Evolutionary conservation across 352 stramenopile species (phyloP).

Genomic region (Pythium coloratum): DNA sequence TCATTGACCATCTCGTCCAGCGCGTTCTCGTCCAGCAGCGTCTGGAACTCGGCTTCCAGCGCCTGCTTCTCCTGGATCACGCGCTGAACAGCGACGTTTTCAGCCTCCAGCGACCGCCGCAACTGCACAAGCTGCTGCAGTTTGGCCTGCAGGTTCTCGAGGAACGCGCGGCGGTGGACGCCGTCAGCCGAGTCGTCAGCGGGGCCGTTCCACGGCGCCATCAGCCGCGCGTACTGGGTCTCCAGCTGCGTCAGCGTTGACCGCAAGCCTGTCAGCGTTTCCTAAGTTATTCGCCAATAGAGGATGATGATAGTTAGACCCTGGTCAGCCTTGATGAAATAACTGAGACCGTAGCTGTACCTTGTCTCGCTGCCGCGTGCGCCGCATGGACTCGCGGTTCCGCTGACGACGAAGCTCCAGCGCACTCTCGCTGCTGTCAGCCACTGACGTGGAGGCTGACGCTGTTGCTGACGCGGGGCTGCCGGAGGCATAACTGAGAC

Average conservation of each 20-base stretch:
- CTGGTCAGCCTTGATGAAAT: no score
- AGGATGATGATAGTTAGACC: neutral
- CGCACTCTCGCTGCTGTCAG: neutral
- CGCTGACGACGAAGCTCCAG: conserved; percentile 31
- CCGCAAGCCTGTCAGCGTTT: conserved; percentile 30
- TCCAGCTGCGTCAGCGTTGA: conserved; percentile 28
- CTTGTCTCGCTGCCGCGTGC: conserved; percentile 31
- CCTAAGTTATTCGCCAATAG: conserved; percentile 20
- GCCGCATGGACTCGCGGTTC: conserved; percentile 55
- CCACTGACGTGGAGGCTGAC: neutral
- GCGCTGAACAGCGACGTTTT: conserved; percentile 22
- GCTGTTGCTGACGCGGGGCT: neutral
- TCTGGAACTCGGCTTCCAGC: conserved; percentile 23
- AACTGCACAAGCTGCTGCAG: conserved; percentile 33
- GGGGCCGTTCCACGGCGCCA: neutral
- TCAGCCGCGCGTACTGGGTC: conserved; percentile 22
- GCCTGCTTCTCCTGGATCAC: conserved; percentile 23
- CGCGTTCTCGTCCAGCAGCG: conserved; percentile 23
- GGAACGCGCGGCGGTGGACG: conserved; percentile 14
- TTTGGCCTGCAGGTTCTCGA: conserved; percentile 20
- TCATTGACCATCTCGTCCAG: conserved; percentile 36
- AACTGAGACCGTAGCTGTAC: neutral
- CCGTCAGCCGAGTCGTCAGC: neutral
- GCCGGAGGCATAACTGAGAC: neutral
- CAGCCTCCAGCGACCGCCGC: conserved; percentile 30